phyloP scores from a whole-genome alignment of 2,329 filamentous ascomycete genomes.

The Domatiomyces globalis region DNA sequence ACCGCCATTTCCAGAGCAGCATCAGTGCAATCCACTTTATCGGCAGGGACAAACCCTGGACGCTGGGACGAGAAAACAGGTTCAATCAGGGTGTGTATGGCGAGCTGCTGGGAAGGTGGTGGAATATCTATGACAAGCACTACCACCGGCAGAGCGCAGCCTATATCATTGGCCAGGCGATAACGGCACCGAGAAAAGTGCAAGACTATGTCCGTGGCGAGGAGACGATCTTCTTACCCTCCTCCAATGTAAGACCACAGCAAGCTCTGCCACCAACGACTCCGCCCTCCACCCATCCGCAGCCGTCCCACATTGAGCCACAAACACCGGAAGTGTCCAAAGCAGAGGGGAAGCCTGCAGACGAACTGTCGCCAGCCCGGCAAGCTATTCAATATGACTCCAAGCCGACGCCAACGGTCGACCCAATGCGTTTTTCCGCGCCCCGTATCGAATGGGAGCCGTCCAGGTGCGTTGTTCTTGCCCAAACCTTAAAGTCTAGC shows the following conservation, averaged over 20 bases:
- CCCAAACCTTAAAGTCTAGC: slow-evolving; percentile 1
- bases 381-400: slow-evolving; percentile 29
- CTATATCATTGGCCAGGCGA: neutral
- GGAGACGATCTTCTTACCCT: slow-evolving; percentile 26
- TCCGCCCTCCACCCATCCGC: too few species aligned
- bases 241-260: slow-evolving; percentile 3
- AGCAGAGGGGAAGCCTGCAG: slow-evolving; percentile 1
- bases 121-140: slow-evolving; percentile 84
- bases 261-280: neutral
- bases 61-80: slow-evolving; percentile 43
- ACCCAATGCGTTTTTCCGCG: slow-evolving; percentile 41
- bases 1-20: slow-evolving; percentile 76
- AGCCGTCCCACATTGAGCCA: neutral
- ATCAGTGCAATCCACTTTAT: slow-evolving; percentile 94
- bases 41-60: slow-evolving; percentile 81
- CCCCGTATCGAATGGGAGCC: slow-evolving; percentile 50
- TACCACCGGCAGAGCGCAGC: slow-evolving; percentile 34
- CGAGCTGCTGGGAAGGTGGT: slow-evolving; percentile 79
- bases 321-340: neutral
- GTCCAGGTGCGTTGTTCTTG: slow-evolving; percentile 34
- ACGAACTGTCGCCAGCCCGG: slow-evolving; percentile 31
- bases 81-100: slow-evolving; percentile 53
- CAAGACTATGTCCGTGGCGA: slow-evolving; percentile 34
- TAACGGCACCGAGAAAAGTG: slow-evolving; percentile 18
- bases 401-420: slow-evolving; percentile 31